phyloP scores from a whole-genome alignment of 345 rosid genomes.

The Moricandia arvensis region DNA sequence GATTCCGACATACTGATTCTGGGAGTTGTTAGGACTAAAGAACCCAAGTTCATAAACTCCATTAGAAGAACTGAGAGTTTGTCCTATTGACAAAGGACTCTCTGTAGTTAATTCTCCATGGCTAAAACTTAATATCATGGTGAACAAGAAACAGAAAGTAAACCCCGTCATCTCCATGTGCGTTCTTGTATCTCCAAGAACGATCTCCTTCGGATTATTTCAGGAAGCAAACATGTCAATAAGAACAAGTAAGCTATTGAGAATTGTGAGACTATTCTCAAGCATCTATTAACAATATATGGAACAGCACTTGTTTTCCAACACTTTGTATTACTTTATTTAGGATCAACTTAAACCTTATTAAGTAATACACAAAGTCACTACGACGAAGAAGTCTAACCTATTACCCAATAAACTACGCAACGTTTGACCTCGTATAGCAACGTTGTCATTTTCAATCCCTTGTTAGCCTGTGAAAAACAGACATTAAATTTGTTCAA shows the following conservation, averaged over 20 bases:
- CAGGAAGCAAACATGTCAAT: neutral
- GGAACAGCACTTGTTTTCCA: neutral
- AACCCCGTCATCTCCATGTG: neutral
- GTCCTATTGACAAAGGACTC: constrained; percentile 22
- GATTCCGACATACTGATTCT: constrained; percentile 37
- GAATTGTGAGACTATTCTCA: constrained; percentile 5
- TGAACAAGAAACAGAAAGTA: neutral
- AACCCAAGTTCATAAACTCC: constrained; percentile 37
- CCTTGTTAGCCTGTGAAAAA: no score
- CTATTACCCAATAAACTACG: neutral
- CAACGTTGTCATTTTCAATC: no score
- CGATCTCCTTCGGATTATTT: neutral
- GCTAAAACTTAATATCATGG: neutral
- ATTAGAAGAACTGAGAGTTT: constrained; percentile 29
- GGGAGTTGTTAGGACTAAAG: constrained; percentile 26
- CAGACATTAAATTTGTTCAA: no score
- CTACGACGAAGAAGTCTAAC: neutral
- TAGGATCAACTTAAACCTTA: neutral
- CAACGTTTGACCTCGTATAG: no score
- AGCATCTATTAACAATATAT: neutral
- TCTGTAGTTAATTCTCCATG: neutral
- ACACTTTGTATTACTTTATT: neutral
- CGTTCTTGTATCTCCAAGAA: neutral
- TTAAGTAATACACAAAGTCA: neutral
- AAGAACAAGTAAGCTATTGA: neutral